Base-by-base conservation (phyloP, 2,329 filamentous ascomycete species). In the Neofusicoccum parvum region DNA sequence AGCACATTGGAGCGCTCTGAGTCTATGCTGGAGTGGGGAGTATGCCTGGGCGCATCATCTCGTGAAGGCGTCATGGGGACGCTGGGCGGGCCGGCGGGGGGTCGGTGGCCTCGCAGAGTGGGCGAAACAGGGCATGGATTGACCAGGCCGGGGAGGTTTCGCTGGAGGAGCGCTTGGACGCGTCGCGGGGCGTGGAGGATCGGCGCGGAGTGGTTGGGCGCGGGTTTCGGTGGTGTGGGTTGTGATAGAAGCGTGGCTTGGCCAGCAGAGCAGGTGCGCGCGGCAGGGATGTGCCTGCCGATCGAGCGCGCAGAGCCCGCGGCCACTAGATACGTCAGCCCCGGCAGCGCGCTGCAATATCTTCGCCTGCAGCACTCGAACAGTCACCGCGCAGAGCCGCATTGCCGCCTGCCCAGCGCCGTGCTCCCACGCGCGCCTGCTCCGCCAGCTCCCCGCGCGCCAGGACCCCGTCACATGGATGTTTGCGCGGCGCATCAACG, bases 1-100 rank as follows among this genome's bases (percentile, higher is more conserved):
- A 88, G 77, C 65, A 79, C 76, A 74, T 85, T 80, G 66, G 89
- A 86, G 43, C 41, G 56, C 71, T 87, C 84, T 70, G 87, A 81
- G 73, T 90, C 88, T 77, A 90, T 85, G 73, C 89, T 54, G 32
- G 39, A 54, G 67, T 70, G 74, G 65, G 75, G 75, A 39, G 74
- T 72, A 66, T 70, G 75, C 68, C 69, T 74, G 64, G 75, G 75
- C 41, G 73, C 71, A 66, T 70, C 77, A 77, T 78, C 75, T 74
- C 75, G 76, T 69, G 73, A 70, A 71, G 76, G 75, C 74, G 74
- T 78, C 77, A 79, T 78, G 67, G 60, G 62, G 73, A 72, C 73
- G 72, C 74, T 53, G 60, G 23, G 51, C 50, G 39, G 62, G 56
- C 59, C 65, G 37, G 36, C 20, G 36, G 48, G 53, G 53, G 48